Evolutionary conservation across 148 eudicot species (phyloP).

Genomic region (Tetragonia tetragonoides): DNA sequence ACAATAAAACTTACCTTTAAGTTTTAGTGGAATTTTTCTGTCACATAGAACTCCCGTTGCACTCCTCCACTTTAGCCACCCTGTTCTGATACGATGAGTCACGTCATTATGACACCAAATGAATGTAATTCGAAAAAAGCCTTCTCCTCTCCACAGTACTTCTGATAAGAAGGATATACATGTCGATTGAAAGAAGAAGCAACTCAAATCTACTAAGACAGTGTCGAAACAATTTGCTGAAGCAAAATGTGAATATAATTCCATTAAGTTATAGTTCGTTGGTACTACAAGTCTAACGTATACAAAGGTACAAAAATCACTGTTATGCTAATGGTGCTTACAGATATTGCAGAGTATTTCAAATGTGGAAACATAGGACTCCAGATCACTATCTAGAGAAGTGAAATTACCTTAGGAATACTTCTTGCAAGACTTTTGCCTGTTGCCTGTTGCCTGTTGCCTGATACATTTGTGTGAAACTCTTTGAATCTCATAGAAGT

Average conservation of each 20-base stretch:
- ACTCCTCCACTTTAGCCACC: too few relatives aligned
- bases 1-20: too few relatives aligned
- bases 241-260: constrained; percentile 19
- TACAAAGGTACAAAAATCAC: constrained; percentile 5
- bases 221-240: neutral
- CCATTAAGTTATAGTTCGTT: constrained; percentile 34
- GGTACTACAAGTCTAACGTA: constrained; percentile 15
- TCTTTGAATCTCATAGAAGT: too few relatives aligned
- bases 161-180: neutral
- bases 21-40: too few relatives aligned
- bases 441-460: too few relatives aligned
- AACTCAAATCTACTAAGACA: neutral
- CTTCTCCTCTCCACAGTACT: neutral
- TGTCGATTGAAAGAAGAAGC: neutral
- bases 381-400: neutral
- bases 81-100: too few relatives aligned
- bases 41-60: too few relatives aligned
- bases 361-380: neutral
- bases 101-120: neutral
- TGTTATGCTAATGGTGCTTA: constrained; percentile 9
- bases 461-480: too few relatives aligned
- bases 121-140: neutral
- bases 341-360: constrained; percentile 11
- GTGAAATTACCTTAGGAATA: neutral
- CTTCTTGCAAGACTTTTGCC: too few relatives aligned